phyloP scores from a whole-genome alignment of 2,329 filamentous ascomycete species.

The Onygenales sp. region DNA sequence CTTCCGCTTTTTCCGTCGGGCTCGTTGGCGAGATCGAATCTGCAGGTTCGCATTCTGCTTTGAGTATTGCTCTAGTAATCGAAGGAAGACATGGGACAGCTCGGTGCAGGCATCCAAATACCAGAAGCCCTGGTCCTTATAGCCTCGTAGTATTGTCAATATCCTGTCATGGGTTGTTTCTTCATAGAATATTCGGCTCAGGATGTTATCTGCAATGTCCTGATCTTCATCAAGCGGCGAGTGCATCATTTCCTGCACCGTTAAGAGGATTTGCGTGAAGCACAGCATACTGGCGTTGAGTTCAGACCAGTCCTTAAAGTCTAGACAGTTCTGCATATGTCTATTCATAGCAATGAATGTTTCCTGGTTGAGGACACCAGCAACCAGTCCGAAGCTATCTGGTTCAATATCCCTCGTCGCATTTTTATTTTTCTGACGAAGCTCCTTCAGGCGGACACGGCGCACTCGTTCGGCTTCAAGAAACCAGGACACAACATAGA shows the following conservation, averaged over 20 bases:
- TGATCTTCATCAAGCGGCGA: conserved; percentile 84
- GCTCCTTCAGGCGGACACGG: conserved; percentile 49
- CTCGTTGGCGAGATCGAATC: conserved; percentile 69
- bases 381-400: conserved; percentile 77
- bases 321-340: conserved; percentile 67
- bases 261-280: conserved; percentile 87
- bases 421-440: conserved; percentile 39
- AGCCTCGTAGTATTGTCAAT: conserved; percentile 68
- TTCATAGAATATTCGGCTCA: conserved; percentile 97
- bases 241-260: conserved; percentile 83
- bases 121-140: conserved; percentile 87
- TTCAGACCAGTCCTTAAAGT: conserved; percentile 79
- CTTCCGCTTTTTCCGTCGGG: conserved; percentile 63
- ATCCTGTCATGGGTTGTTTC: conserved; percentile 86
- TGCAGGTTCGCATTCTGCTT: conserved; percentile 94
- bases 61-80: conserved; percentile 84
- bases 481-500: conserved; percentile 90
- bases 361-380: conserved; percentile 84
- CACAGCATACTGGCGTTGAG: conserved; percentile 83
- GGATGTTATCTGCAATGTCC: conserved; percentile 94
- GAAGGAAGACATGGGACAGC: conserved; percentile 80
- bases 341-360: conserved; percentile 85
- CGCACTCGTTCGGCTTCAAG: conserved; percentile 73
- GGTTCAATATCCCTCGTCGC: conserved; percentile 48
- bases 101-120: conserved; percentile 91